A percentile compares a stretch with the other conserved stretches of the same genome.
Evolutionary conservation across 495 filamentous ascomycete species (phyloP).

Genomic region (Trichoderma virens): DNA sequence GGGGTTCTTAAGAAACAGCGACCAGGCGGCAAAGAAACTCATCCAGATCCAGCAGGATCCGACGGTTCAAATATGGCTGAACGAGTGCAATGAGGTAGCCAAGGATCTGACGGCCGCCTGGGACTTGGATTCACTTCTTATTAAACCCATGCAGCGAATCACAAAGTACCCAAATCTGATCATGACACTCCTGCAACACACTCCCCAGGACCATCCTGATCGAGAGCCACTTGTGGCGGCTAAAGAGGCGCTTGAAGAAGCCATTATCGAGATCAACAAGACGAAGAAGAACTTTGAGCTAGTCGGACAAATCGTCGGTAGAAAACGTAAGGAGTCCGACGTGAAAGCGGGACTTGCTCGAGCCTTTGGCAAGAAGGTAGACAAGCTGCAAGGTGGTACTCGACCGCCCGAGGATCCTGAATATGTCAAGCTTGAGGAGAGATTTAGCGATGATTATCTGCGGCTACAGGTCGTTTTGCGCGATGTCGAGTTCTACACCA

Average conservation of each 20-base stretch:
- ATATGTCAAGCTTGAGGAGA: conserved; percentile 67
- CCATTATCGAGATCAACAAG: conserved; percentile 82
- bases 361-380: conserved; percentile 76
- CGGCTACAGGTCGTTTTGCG: conserved; percentile 82
- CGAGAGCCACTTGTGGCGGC: conserved; percentile 56
- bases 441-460: conserved; percentile 79
- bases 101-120: conserved; percentile 85
- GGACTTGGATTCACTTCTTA: conserved; percentile 86
- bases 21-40: conserved; percentile 72
- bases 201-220: conserved; percentile 77
- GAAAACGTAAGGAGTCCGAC: conserved; percentile 87
- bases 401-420: conserved; percentile 69
- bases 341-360: conserved; percentile 75
- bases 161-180: conserved; percentile 87
- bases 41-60: conserved; percentile 60
- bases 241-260: conserved; percentile 53
- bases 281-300: conserved; percentile 85
- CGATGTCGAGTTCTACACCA: conserved; percentile 82
- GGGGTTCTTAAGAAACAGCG: conserved; percentile 79
- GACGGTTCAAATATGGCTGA: conserved; percentile 80
- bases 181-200: conserved; percentile 65
- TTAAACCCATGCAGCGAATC: conserved; percentile 91
- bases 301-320: conserved; percentile 75
- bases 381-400: conserved; percentile 56
- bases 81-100: conserved; percentile 81